Base-by-base conservation (phyloP, 1,284 basidiomycete genomes). In the Melanopsichium pennsylvanicum region DNA sequence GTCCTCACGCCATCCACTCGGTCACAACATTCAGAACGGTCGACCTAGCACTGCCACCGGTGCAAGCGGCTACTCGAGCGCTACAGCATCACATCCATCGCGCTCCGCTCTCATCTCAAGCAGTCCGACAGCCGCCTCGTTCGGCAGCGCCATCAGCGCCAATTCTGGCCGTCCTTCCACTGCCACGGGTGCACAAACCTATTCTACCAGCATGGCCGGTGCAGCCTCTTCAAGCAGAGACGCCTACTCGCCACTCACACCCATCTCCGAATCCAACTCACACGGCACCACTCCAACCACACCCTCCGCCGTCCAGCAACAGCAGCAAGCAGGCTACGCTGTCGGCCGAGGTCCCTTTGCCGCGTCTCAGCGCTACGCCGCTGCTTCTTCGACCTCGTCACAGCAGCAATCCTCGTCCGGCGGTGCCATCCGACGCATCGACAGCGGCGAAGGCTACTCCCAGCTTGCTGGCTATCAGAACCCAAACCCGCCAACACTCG, bases 41-140 rank as follows among this genome's bases (percentile, higher is more conserved):
- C 55, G 74, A 12, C 74, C 74, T 1, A 75, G 62, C 46, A 76
- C 74, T 6, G 72, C 74, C 2, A 75, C 70, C 5, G 72, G 74
- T 19, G 69, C 64, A 15, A 49, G 57, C 15, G 58, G 49, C 15
- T 67, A 64, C n/a, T 33, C 49, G n/a, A 56, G 21, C 21, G 15
- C 23, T 3, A 41, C 34, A 2, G 38, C 25, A 3, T 42, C 44
- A 27, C 56, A 47, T 25, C 38, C 38, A 18, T 25, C 29, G 6
- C 55, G 52, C 15, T 36, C 39, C 25, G 38, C 26, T 7, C 47
- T 50, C 33, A 48, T 47, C 2, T 38, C 51, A 9, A 43, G 34
- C 44, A 72, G 70, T 42, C 70, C 71, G 0, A 73, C 68, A 3
- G 37, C 25, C 23, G 45, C 62, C 3, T 54, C 61, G 0, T 67